Evolutionary conservation across 2,329 filamentous ascomycete species (phyloP).

Genomic region (Clonostachys rhizophaga): DNA sequence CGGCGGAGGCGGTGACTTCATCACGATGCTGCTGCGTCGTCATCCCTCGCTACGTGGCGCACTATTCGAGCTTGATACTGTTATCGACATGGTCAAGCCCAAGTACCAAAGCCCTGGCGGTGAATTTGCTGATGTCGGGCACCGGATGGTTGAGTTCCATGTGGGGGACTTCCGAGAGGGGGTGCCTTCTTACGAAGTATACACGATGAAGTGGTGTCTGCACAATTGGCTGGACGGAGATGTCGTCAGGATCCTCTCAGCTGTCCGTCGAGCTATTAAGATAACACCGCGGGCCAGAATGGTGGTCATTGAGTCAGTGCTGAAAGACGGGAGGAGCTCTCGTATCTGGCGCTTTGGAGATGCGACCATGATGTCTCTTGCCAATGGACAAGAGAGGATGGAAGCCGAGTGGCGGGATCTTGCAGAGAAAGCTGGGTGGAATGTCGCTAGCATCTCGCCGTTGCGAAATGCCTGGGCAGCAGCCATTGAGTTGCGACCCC

Average conservation of each 20-base stretch:
- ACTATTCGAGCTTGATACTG: conserved; percentile 23
- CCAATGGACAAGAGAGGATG: conserved; percentile 22
- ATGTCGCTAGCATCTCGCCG: conserved; percentile 8
- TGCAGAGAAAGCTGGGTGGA: conserved; percentile 20
- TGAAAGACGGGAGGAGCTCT: conserved; percentile 17
- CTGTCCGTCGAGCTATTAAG: conserved; percentile 21
- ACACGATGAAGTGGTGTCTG: conserved; percentile 32
- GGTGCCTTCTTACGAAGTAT: conserved; percentile 20
- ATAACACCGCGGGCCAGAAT: conserved; percentile 15
- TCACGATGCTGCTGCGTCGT: conserved; percentile 23
- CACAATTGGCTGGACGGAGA: conserved; percentile 32
- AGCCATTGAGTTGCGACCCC: conserved; percentile 8
- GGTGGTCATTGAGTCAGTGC: conserved; percentile 28
- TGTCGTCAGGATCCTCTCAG: conserved; percentile 15
- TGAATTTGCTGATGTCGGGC: conserved; percentile 21
- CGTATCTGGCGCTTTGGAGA: conserved; percentile 29
- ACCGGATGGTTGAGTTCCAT: conserved; percentile 30
- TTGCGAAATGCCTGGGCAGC: conserved; percentile 13
- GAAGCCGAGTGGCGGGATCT: conserved; percentile 19
- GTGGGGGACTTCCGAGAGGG: conserved; percentile 30
- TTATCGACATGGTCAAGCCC: conserved; percentile 20
- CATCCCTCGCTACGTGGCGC: conserved; percentile 20
- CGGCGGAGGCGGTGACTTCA: conserved; percentile 29
- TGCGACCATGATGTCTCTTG: conserved; percentile 32
- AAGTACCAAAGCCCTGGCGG: conserved; percentile 18